These are phyloP conservation scores for Aristolochia contorta DNA, from an alignment of 164 flowering plant genomes.

Conservation along the genomic window DNA sequence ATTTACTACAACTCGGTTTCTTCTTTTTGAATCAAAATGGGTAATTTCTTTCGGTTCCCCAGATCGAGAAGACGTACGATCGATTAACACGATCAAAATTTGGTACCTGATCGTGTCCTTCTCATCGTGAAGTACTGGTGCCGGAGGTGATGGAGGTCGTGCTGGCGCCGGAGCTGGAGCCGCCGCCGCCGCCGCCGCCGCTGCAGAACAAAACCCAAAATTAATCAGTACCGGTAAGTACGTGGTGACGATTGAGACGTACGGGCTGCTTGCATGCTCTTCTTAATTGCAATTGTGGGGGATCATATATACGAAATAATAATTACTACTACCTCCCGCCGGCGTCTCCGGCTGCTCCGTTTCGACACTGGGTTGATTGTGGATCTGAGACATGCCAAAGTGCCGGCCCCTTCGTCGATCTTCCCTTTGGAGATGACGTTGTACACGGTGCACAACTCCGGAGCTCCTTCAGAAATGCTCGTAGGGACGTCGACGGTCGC, in stretches of 20 bases:
- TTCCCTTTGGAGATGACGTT: constrained; percentile 61
- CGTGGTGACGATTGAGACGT: too few species aligned
- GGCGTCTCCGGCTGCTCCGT: background rate
- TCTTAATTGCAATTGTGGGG: too few species aligned
- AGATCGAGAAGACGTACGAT: too few species aligned
- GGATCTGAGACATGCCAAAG: constrained; percentile 21
- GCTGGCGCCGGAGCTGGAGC: background rate
- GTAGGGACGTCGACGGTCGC: constrained; percentile 27
- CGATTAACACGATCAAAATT: too few species aligned
- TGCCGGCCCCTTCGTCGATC: constrained; percentile 46
- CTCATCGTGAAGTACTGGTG: background rate
- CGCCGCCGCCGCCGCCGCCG: too few species aligned
- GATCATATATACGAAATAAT: too few species aligned
- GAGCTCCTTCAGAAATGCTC: constrained; percentile 43
- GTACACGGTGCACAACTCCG: constrained; percentile 70
- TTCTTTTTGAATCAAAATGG: too few species aligned
- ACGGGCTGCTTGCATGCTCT: too few species aligned
- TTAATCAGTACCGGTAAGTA: too few species aligned
- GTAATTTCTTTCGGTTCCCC: too few species aligned
- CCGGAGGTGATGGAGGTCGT: background rate
- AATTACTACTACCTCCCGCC: too few species aligned
- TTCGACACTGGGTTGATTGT: constrained; percentile 7
- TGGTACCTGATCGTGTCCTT: constrained; percentile 5
- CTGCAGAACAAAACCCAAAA: background rate
- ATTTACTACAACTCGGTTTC: too few species aligned